These are phyloP conservation scores for Hymenoscyphus repandus DNA, from an alignment of 2,329 filamentous ascomycete species.

Conservation along the genomic window DNA sequence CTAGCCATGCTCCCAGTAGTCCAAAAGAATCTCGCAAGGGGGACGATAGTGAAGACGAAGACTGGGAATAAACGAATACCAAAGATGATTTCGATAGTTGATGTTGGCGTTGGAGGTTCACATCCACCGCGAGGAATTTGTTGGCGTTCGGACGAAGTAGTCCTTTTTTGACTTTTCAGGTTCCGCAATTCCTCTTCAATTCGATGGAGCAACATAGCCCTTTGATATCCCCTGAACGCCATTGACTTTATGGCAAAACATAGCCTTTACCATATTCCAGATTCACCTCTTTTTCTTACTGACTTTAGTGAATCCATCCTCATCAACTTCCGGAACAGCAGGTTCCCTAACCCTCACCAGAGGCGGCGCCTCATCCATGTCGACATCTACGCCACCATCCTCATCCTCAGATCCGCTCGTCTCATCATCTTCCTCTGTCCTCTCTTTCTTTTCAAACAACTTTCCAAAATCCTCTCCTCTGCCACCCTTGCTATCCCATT, in stretches of 20 bases:
- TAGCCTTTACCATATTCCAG: not conserved
- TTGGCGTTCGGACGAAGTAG: constrained; percentile 2
- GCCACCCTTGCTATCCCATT: constrained; percentile 57
- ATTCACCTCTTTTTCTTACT: constrained; percentile 53
- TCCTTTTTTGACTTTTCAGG: not conserved
- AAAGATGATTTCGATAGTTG: constrained; percentile 3
- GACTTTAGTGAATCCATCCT: constrained; percentile 77
- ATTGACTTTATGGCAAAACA: not conserved
- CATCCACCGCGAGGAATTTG: not conserved
- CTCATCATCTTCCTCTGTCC: constrained; percentile 47
- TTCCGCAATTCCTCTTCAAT: not conserved
- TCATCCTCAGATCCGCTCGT: constrained; percentile 51
- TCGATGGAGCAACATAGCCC: not conserved
- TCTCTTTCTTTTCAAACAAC: constrained; percentile 40
- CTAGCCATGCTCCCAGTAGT: constrained; percentile 70
- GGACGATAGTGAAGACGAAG: constrained; percentile 65
- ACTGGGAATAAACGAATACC: constrained; percentile 59
- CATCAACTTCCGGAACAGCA: constrained; percentile 66
- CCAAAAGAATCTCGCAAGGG: constrained; percentile 52
- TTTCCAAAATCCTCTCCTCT: constrained; percentile 36
- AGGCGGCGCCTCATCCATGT: constrained; percentile 66
- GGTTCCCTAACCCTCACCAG: constrained; percentile 56
- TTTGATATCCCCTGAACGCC: constrained; percentile 16
- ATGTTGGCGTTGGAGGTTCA: not conserved
- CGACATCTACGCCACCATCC: constrained; percentile 51